Conservation (phyloP, 805 yeast genomes). For the Nakazawaea anatomiae region DNA sequence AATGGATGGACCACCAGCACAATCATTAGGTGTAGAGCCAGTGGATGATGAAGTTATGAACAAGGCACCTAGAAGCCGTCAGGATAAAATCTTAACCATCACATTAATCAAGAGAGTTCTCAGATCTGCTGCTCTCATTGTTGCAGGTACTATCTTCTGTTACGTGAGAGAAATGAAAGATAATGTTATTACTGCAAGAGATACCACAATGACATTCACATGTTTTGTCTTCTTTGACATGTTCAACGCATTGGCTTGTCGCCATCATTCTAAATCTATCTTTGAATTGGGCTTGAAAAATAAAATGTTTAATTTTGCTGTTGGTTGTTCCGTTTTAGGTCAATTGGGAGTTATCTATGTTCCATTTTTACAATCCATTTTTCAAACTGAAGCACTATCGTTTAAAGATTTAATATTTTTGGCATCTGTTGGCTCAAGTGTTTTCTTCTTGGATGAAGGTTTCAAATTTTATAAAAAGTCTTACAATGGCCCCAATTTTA, state of each 20-base stretch:
- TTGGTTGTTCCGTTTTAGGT: constrained; percentile 80
- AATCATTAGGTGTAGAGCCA: constrained; percentile 94
- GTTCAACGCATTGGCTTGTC: constrained; percentile 94
- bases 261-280: constrained; percentile 79
- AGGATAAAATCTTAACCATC: constrained; percentile 75
- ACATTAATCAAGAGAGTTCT: constrained; percentile 66
- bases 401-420: constrained; percentile 66
- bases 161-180: constrained; percentile 85
- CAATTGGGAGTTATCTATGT: constrained; percentile 91
- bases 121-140: constrained; percentile 71
- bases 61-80: constrained; percentile 90
- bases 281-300: constrained; percentile 79
- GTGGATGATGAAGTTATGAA: constrained; percentile 95
- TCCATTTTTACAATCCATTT: constrained; percentile 86
- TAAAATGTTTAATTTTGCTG: constrained; percentile 91
- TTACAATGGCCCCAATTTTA: background rate
- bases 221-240: constrained; percentile 94
- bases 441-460: constrained; percentile 79
- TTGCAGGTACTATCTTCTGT: constrained; percentile 81
- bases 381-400: constrained; percentile 89
- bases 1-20: constrained; percentile 99
- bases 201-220: constrained; percentile 98
- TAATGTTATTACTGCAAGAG: constrained; percentile 80
- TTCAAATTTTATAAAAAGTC: constrained; percentile 45
- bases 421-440: constrained; percentile 63